phyloP scores from a whole-genome alignment of 202 grass and related monocot species.

The Elaeis oleifera region DNA sequence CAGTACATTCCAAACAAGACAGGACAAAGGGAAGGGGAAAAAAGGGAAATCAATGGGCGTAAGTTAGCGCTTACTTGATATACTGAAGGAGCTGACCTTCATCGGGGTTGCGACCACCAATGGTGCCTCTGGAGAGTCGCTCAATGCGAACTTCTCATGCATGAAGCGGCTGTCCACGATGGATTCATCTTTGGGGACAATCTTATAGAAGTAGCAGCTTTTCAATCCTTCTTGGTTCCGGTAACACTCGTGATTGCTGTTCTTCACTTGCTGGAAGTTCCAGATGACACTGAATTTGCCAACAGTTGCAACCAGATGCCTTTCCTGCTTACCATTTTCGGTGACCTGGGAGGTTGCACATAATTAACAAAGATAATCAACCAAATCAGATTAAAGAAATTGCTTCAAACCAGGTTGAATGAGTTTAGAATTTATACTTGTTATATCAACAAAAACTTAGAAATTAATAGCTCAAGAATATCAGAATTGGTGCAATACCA shows the following conservation, averaged over 20 bases:
- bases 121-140: slow-evolving; percentile 60
- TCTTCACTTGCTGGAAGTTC: slow-evolving; percentile 77
- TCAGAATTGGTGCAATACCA: too few relatives aligned
- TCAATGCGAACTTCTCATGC: slow-evolving; percentile 64
- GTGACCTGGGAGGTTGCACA: slow-evolving; percentile 44
- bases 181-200: slow-evolving; percentile 74
- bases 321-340: slow-evolving; percentile 75
- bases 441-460: too few relatives aligned
- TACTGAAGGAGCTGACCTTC: slow-evolving; percentile 77
- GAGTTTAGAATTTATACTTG: too few relatives aligned
- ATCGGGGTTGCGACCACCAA: slow-evolving; percentile 74
- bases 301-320: slow-evolving; percentile 57
- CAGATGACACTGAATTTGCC: slow-evolving; percentile 93
- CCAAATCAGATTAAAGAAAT: not conserved
- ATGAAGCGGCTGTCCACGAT: slow-evolving; percentile 89
- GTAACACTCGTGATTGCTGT: slow-evolving; percentile 79
- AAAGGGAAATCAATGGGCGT: not conserved
- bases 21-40: not conserved
- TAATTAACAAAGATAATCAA: not conserved
- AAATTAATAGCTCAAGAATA: too few relatives aligned
- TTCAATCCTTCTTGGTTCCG: slow-evolving; percentile 77
- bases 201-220: slow-evolving; percentile 94
- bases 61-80: slow-evolving; percentile 25
- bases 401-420: too few relatives aligned
- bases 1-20: not conserved